phyloP scores from a whole-genome alignment of 176 grass and related monocot genomes.

The Pharus latifolius region DNA sequence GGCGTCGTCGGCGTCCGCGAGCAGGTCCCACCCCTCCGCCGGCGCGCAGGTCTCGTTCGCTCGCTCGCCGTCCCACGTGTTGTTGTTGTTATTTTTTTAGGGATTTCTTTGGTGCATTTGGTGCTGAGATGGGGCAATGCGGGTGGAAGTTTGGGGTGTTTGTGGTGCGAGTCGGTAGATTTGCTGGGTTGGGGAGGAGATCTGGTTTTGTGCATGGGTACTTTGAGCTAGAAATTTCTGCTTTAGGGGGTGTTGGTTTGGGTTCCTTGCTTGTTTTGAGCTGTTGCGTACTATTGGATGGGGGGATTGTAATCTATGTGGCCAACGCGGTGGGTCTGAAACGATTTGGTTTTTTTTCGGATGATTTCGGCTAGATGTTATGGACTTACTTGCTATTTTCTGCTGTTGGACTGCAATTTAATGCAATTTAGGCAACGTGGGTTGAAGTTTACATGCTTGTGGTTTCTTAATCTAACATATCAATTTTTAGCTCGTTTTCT shows the following conservation, averaged over 20 bases:
- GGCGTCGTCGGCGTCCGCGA: slow-evolving; percentile 18
- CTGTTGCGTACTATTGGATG: neutral
- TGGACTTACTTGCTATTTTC: neutral
- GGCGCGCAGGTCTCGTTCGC: neutral
- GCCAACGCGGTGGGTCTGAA: slow-evolving; percentile 1
- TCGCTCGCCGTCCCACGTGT: neutral
- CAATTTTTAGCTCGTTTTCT: neutral
- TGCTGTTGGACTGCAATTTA: neutral
- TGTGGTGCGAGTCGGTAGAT: neutral
- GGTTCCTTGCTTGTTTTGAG: neutral
- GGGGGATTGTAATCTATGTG: neutral
- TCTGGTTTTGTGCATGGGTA: neutral
- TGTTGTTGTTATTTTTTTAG: no score
- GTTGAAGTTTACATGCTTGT: neutral
- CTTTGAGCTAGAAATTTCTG: neutral
- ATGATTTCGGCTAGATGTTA: neutral
- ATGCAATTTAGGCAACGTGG: neutral
- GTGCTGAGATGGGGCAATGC: slow-evolving; percentile 14
- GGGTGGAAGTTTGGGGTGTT: neutral
- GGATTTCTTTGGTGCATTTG: no score
- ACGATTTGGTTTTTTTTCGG: neutral
- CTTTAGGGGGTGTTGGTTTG: neutral
- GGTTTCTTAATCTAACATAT: neutral
- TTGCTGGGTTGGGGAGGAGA: neutral
- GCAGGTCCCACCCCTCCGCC: slow-evolving; percentile 32